Percentiles rank a stretch among this genome's conserved stretches.
Evolutionary conservation across 257 asterid genomes (phyloP).

Genomic region (Knoxia roxburghii): DNA sequence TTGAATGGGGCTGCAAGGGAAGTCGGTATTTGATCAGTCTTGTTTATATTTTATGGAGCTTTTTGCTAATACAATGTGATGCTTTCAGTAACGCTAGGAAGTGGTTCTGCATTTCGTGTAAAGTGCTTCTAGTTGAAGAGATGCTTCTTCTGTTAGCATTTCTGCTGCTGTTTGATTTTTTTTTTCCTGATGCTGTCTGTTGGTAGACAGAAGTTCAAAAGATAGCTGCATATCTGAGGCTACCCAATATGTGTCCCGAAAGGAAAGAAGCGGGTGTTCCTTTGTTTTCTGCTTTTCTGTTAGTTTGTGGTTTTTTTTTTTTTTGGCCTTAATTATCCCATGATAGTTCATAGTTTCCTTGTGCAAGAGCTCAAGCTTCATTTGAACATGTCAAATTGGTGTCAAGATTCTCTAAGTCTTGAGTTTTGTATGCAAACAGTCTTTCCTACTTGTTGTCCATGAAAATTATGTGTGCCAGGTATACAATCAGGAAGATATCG

Average conservation of each 20-base stretch:
- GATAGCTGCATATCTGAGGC: background rate
- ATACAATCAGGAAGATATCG: background rate
- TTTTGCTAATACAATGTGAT: conserved; percentile 6
- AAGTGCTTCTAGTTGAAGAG: background rate
- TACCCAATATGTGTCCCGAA: background rate
- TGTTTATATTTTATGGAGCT: background rate
- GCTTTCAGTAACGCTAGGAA: background rate
- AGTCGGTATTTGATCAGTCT: background rate
- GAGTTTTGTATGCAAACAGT: background rate
- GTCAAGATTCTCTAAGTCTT: background rate
- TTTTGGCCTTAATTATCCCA: background rate
- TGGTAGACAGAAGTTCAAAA: background rate
- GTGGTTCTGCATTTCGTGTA: background rate
- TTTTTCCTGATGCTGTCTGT: background rate
- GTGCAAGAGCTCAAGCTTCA: background rate
- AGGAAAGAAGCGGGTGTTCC: background rate
- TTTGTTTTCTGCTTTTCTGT: too few relatives aligned
- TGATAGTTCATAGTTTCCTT: background rate
- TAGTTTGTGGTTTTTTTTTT: too few relatives aligned
- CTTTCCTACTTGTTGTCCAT: background rate
- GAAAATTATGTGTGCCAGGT: background rate
- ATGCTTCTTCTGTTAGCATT: background rate
- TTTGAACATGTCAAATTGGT: background rate
- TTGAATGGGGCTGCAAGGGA: background rate
- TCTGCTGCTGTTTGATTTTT: too few relatives aligned